Percentiles rank a stretch among this genome's conserved stretches.
These are phyloP conservation scores for Symbiodinium natans DNA, from an alignment of 73 alveolate genomes.

Conservation along the genomic window DNA sequence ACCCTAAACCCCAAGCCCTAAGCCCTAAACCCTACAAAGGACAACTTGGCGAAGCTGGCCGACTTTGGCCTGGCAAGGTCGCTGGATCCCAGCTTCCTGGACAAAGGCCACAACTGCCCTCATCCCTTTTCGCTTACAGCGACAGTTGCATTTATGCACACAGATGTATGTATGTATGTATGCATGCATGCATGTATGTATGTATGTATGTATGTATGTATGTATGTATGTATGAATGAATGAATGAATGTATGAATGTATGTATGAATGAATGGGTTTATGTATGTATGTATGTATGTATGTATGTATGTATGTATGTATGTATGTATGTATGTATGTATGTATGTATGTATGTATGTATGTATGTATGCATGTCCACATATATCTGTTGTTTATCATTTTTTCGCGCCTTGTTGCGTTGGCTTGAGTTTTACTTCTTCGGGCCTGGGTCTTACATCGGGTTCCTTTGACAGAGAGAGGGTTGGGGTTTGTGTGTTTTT, in stretches of 20 bases:
- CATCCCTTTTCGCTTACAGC: too few species aligned
- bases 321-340: background rate
- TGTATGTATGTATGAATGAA: background rate
- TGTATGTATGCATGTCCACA: background rate
- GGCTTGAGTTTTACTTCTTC: background rate
- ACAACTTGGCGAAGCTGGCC: conserved; percentile 81
- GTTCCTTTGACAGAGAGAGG: too few species aligned
- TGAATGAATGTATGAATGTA: background rate
- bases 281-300: background rate
- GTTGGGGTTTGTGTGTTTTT: background rate
- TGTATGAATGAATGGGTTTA: background rate
- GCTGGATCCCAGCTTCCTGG: background rate
- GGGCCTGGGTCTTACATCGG: background rate
- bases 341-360: background rate
- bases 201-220: too few species aligned
- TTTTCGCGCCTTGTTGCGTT: background rate
- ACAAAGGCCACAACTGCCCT: background rate
- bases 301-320: background rate
- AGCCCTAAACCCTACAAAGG: background rate
- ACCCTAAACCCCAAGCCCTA: background rate
- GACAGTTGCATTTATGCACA: too few species aligned
- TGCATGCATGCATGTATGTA: too few species aligned
- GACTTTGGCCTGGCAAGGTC: conserved; percentile 83
- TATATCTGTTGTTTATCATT: background rate
- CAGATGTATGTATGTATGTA: too few species aligned